Base-by-base conservation (phyloP, 768 basidiomycete genomes). In the Crassisporium funariophilum region DNA sequence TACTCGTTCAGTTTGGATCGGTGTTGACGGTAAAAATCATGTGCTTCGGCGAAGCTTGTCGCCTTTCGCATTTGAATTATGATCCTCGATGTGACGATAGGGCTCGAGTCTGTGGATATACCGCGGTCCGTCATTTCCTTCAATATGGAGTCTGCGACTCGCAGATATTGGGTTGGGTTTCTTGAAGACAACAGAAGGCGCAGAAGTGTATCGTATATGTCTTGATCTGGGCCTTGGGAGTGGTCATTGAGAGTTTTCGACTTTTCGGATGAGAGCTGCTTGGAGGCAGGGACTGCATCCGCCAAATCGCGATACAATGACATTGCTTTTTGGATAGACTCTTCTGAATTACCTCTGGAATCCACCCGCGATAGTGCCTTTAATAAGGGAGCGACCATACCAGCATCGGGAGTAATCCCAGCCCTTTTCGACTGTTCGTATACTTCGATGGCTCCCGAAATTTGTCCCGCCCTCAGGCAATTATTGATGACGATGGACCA, bases 51-150 rank as follows among this genome's bases (percentile, higher is more conserved):
- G 37, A 80, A 75, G 33, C 60, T 74, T 2, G 74, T 57, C 1
- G 82, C 69, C n/a, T 72, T 67, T 19, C 79, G 78, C 83, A 95
- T 91, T 37, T 82, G 76, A 35, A 88, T 65, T 41, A 86, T 74
- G 35, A 86, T 74, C 27, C 81, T 65, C 2, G 81, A 77, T 4
- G 80, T 71, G 10, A 77, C 64, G 11, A 62, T 71, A 53, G 73
- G 57, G 25, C 73, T 74, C 46, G 75, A 68, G 45, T 76, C 64
- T 54, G 72, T 58, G 0, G 72, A 58, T 17, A 90, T 59, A 4
- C 69, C 61, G 24, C 80, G 76, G 3, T 56, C 44, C 34, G 79
- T 71, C 82, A 94, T 88, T 53, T 91, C 88, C 29, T 78, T 71
- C 13, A 91, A 54, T 19, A 94, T 70, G 7, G 70, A 62, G 25